phyloP scores from a whole-genome alignment of 164 flowering plant genomes.

The Umbilicus rupestris region DNA sequence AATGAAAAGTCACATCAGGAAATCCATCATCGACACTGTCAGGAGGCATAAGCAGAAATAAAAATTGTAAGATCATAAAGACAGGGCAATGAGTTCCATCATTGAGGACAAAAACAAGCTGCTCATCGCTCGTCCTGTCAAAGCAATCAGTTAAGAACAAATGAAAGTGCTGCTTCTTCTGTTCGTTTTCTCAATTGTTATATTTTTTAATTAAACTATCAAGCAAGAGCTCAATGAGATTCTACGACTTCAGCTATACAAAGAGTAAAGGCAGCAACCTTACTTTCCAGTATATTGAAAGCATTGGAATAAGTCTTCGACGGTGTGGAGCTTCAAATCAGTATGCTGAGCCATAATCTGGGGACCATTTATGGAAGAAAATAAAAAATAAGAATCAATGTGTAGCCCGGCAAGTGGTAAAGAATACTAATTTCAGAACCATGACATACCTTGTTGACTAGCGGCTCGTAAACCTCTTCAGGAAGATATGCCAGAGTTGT shows the following conservation, averaged over 20 bases:
- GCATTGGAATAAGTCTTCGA: slow-evolving; percentile 38
- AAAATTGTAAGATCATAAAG: background rate
- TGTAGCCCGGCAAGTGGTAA: background rate
- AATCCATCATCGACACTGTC: slow-evolving; percentile 76
- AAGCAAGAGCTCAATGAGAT: background rate
- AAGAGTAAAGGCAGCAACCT: slow-evolving; percentile 11
- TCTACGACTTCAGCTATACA: background rate
- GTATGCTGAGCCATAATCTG: slow-evolving; percentile 40
- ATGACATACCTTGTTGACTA: slow-evolving; percentile 31
- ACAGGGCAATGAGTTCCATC: background rate
- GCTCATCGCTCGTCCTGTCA: background rate
- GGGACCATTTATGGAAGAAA: background rate
- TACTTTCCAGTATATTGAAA: slow-evolving; percentile 40
- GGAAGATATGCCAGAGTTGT: slow-evolving; percentile 91
- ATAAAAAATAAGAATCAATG: background rate
- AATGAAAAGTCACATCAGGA: slow-evolving; percentile 57
- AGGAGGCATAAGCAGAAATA: background rate
- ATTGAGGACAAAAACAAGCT: background rate
- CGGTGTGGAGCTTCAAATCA: slow-evolving; percentile 27
- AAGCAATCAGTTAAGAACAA: background rate
- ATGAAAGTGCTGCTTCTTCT: background rate
- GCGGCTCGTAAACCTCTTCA: slow-evolving; percentile 30
- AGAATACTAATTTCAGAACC: background rate
- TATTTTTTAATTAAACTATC: background rate
- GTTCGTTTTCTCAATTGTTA: background rate